Base-by-base conservation (phyloP, 2,329 filamentous ascomycete species). In the Pseudocercospora eumusae region DNA sequence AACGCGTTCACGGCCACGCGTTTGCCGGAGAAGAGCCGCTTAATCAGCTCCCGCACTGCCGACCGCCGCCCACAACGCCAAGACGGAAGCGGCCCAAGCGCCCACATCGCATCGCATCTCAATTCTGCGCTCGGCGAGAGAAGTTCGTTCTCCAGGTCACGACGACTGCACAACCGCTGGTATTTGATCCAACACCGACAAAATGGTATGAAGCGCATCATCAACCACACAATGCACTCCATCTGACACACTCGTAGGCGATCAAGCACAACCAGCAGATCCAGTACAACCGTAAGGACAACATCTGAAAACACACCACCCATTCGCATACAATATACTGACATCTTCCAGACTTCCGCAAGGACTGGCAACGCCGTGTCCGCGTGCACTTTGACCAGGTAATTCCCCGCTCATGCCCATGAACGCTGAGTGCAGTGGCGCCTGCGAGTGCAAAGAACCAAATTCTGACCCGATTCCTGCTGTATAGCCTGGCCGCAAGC, bases 251-350 rank as follows among this genome's bases (percentile, higher is more conserved):
- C 15, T n/a, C 6, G 10, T 36, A 63, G 61, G 61, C 93, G 87
- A 96, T 98, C 92, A 96, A 96, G 89, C 92, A 97, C 90, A 98
- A 98, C 86, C 92, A 97, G 86, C 90, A 93, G 86, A 89, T 97
- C 82, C 89, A 90, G 81, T 90, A 93, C 88, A 96, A 96, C 88
- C 93, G 72, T 77, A 74, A 66, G 71, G 28, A 50, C 53, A 47
- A 21, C 36, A 53, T 56, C 57, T 56, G 11, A 27, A 36, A 23
- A 25, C 18, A 8, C 15, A 55, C n/a, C 27, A n/a, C 25, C 9
- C 52, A 28, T 40, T 60, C 21, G 56, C 55, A 18, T 21, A 61
- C 21, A 56, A 56, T n/a, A 20, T 27, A 57, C 64, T 66, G 56
- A 66, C 56, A 45, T 47, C 28, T 61, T 70, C 68, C 77, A 95